These are phyloP conservation scores for Cyclotella atomus DNA, from an alignment of 108 stramenopile species.

Conservation along the genomic window DNA sequence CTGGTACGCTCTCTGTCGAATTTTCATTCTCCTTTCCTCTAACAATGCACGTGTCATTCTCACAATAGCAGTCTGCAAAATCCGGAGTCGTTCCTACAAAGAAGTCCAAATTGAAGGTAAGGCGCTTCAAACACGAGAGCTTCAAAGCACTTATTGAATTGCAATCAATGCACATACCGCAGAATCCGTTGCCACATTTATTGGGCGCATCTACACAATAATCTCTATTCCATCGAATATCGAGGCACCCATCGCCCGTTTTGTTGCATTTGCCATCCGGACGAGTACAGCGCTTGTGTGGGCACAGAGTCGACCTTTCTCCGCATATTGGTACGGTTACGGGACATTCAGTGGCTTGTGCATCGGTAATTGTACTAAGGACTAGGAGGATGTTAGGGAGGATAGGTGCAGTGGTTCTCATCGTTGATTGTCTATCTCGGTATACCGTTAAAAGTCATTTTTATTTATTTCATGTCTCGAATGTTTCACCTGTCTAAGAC, in stretches of 20 bases:
- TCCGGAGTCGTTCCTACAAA: neutral
- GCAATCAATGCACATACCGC: neutral
- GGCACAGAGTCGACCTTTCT: neutral
- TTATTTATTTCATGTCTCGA: no score
- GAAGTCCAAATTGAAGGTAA: neutral
- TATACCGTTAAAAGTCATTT: no score
- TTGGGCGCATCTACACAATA: neutral
- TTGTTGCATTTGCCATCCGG: slow-evolving; percentile 4
- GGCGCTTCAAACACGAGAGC: neutral
- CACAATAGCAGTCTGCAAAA: slow-evolving; percentile 2
- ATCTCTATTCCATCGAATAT: slow-evolving; percentile 6
- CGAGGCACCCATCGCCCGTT: neutral
- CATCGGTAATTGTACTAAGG: no score
- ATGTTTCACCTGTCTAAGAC: no score
- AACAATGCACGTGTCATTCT: slow-evolving; percentile 5
- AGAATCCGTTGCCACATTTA: slow-evolving; percentile 1
- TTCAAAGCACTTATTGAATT: neutral
- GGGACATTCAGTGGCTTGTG: no score
- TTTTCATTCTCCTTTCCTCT: neutral
- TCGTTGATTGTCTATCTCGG: no score
- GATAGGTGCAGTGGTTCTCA: no score
- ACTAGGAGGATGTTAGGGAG: no score
- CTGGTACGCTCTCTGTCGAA: neutral
- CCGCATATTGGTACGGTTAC: neutral
- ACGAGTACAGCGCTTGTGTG: neutral